Percentiles rank a stretch among this genome's conserved stretches.
Conservation (phyloP, 1,284 basidiomycete species). For the Gomphus sp. region DNA sequence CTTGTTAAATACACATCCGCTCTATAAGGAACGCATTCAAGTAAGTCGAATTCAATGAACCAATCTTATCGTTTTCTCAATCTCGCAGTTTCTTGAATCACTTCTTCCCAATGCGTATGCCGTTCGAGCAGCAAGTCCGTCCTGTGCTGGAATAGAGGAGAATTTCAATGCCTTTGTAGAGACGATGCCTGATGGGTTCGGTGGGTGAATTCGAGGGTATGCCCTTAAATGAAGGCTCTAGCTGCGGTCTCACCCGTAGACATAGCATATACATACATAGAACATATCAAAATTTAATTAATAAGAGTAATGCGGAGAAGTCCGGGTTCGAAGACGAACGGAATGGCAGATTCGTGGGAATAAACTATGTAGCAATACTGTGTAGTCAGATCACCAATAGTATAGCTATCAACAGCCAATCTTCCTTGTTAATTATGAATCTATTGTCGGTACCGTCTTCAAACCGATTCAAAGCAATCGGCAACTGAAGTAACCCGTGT, state of each 20-base stretch:
- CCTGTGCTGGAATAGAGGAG: conserved; percentile 6
- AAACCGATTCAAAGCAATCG: too few species aligned
- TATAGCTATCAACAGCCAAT: too few species aligned
- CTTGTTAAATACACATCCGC: conserved; percentile 72
- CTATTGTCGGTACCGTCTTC: too few species aligned
- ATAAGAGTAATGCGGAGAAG: too few species aligned
- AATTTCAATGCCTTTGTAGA: not conserved
- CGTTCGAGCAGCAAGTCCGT: conserved; percentile 29
- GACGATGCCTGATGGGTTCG: not conserved
- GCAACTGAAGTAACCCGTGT: too few species aligned
- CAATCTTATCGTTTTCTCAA: not conserved
- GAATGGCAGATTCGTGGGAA: too few species aligned
- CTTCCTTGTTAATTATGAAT: too few species aligned
- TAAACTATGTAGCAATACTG: too few species aligned
- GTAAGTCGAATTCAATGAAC: conserved; percentile 27
- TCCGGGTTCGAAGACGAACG: too few species aligned
- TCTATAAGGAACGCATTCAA: conserved; percentile 58
- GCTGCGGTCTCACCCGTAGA: not conserved
- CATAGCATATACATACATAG: not conserved
- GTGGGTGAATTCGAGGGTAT: not conserved
- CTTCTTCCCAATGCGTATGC: conserved; percentile 48
- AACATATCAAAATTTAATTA: too few species aligned
- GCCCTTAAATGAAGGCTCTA: not conserved
- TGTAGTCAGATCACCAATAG: too few species aligned
- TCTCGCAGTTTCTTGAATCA: conserved; percentile 40